Evolutionary conservation across 2,329 filamentous ascomycete species (phyloP).

Genomic region (Hymenoscyphus scutula): DNA sequence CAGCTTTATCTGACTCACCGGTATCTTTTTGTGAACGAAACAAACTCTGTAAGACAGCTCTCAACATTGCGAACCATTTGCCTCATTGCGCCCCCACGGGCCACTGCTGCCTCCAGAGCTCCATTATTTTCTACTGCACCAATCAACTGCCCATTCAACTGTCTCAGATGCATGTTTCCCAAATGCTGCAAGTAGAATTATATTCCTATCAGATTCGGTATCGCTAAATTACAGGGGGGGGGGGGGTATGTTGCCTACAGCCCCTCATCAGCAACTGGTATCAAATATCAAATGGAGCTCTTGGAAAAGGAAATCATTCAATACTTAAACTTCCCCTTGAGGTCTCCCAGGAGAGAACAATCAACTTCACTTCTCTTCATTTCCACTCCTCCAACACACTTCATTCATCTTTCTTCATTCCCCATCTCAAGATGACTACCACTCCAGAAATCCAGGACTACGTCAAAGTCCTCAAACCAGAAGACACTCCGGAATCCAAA

Average conservation of each 20-base stretch:
- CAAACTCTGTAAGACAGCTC: neutral
- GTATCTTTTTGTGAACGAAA: neutral
- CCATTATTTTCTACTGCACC: too few relatives aligned
- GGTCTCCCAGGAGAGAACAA: neutral
- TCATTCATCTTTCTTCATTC: neutral
- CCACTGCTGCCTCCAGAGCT: neutral
- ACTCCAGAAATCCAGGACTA: constrained; percentile 13
- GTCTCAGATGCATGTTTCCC: neutral
- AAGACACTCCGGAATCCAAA: neutral
- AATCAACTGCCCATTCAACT: neutral
- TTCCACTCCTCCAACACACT: neutral
- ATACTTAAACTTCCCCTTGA: neutral
- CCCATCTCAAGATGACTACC: neutral
- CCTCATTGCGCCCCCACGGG: neutral
- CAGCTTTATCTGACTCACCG: constrained; percentile 1
- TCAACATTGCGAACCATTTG: neutral
- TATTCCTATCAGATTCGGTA: neutral
- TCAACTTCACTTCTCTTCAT: neutral
- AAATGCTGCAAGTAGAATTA: neutral
- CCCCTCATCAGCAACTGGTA: neutral
- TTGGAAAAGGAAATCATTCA: neutral
- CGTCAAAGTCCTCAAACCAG: constrained; percentile 10
- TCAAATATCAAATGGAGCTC: neutral
- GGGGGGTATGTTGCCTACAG: constrained; percentile 5
- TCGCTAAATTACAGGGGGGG: neutral